Evolutionary conservation across 75 land plant genomes (phyloP).

Genomic region (Larix kaempferi): DNA sequence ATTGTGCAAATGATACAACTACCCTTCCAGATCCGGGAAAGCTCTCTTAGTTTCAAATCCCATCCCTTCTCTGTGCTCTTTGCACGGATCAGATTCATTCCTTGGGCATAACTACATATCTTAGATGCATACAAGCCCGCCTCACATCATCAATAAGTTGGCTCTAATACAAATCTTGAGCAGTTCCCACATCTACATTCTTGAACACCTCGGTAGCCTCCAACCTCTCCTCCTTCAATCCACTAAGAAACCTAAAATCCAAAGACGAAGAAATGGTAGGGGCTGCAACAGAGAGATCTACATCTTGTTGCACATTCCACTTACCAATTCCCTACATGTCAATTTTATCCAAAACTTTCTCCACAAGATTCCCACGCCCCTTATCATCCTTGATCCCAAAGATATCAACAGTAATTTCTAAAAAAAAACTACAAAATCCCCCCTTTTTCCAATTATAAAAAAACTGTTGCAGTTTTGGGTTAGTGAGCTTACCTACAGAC

Average conservation of each 20-base stretch:
- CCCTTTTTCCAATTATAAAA: too few species aligned
- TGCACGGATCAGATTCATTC: constrained; percentile 47
- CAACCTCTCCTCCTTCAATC: constrained; percentile 35
- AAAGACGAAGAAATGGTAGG: too few species aligned
- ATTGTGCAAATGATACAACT: constrained; percentile 40
- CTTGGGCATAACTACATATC: constrained; percentile 40
- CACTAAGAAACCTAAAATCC: constrained; percentile 20
- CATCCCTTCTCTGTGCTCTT: constrained; percentile 48
- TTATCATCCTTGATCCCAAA: too few species aligned
- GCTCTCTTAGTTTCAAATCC: constrained; percentile 44
- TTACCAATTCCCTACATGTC: too few species aligned
- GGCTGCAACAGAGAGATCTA: too few species aligned
- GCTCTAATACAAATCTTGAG: constrained; percentile 18
- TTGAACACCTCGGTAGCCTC: constrained; percentile 23
- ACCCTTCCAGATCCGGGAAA: constrained; percentile 49
- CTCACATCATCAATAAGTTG: constrained; percentile 30
- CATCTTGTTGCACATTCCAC: too few species aligned
- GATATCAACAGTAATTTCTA: too few species aligned
- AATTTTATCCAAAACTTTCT: too few species aligned
- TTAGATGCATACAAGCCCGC: constrained; percentile 30
- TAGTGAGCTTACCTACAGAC: too few species aligned
- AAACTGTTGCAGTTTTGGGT: too few species aligned
- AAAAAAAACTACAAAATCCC: too few species aligned
- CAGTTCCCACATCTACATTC: constrained; percentile 14
- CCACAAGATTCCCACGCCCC: too few species aligned